Evolutionary conservation across 768 basidiomycete genomes (phyloP).

Genomic region (Mycena vitilis): DNA sequence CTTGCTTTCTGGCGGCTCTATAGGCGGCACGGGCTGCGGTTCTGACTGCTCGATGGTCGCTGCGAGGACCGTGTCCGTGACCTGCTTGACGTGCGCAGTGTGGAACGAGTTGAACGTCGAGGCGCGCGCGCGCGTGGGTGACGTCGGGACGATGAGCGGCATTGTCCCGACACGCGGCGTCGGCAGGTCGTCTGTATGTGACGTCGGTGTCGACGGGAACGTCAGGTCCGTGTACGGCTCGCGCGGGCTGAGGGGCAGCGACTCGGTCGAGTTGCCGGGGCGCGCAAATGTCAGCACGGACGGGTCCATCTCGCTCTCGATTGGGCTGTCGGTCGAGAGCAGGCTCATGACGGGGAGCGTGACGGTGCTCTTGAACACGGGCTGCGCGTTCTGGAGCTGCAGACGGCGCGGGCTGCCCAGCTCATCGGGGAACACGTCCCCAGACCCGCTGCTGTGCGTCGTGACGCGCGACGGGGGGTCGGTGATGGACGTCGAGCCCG

Average conservation of each 20-base stretch:
- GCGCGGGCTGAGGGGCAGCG: conserved; percentile 54
- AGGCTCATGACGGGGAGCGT: conserved; percentile 48
- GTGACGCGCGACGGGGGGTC: conserved; percentile 60
- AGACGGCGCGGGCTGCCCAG: conserved; percentile 43
- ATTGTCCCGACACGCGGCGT: conserved; percentile 47
- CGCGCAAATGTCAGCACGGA: conserved; percentile 82
- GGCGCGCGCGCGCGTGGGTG: conserved; percentile 33
- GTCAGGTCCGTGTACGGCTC: conserved; percentile 30
- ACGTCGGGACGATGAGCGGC: conserved; percentile 24
- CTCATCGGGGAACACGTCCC: conserved; percentile 33
- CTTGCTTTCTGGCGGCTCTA: conserved; percentile 12
- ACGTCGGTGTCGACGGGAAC: conserved; percentile 37
- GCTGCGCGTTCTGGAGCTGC: conserved; percentile 37
- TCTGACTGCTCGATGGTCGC: conserved; percentile 6
- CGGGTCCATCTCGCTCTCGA: conserved; percentile 74
- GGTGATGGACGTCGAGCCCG: conserved; percentile 60
- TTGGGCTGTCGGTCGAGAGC: conserved; percentile 54
- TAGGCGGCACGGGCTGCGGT: conserved; percentile 24
- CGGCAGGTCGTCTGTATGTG: conserved; percentile 44
- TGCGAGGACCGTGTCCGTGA: conserved; percentile 6
- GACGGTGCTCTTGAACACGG: conserved; percentile 45
- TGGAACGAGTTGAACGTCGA: conserved; percentile 37
- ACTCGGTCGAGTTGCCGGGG: conserved; percentile 82
- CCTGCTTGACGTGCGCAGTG: conserved; percentile 21
- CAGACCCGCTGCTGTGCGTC: conserved; percentile 42